Evolutionary conservation across 2,329 filamentous ascomycete species (phyloP), one percentile per base, ranked within the genome.

Genomic region (Penicillium olsonii): DNA sequence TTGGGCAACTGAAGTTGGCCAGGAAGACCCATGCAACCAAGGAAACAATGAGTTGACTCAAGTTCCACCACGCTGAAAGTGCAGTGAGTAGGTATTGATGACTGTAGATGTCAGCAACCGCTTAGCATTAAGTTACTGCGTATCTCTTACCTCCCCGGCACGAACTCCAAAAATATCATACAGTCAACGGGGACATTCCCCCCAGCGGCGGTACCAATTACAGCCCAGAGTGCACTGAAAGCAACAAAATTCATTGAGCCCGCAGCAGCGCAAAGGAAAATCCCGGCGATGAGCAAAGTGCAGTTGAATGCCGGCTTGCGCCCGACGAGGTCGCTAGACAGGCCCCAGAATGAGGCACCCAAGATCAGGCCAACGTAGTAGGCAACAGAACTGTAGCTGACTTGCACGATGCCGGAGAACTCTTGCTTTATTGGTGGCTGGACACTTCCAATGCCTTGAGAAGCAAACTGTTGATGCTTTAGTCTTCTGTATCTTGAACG

Each of bases 21-120:
- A 66, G 34, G 27, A 65, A 66, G 2, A 61, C 64, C 64, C 64
- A 67, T 14, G 63, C 57, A 10, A 67, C 20, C 6, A 67, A 37
- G 2, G 62, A 65, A 1, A 65, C 60, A 5, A 66, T 53, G 1
- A 76, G 65, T 53, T 79, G 75, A 3, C 76, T 75, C 11, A 79
- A 35, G 27, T 75, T 75, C 76, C 75, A 78, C 75, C 76, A 78
- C 1, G 66, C 69, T 0, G 76, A 76, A 11, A 79, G 62, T 7
- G 72, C 70, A 1, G 61, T 62, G 11, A 66, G 52, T 4, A 66
- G 55, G 35, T 57, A 65, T 46, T 65, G 62, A 35, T 66, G 62
- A 37, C 60, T 37, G 9, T 7, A 3, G 7, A 26, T 6, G 42
- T 52, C 18, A 38, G 37, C 7, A 18, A 24, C 2, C 20, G 8